Evolutionary conservation across 768 basidiomycete genomes (phyloP).

Genomic region (Hericium coralloides): DNA sequence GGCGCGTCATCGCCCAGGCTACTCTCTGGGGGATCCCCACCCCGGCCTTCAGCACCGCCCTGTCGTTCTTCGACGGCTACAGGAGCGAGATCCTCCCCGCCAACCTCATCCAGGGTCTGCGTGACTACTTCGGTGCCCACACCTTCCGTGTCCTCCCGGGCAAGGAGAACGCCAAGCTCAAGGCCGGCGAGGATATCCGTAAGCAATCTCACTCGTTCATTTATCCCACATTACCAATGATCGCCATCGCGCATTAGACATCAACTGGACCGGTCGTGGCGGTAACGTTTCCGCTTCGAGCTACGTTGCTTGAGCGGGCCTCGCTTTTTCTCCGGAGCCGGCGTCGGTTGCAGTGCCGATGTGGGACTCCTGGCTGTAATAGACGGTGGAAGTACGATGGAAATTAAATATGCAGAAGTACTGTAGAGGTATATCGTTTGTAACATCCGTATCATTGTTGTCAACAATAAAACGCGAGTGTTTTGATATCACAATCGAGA

Average conservation of each 20-base stretch:
- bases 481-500: no score
- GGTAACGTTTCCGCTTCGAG: slow-evolving; percentile 88
- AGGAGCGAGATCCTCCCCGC: slow-evolving; percentile 91
- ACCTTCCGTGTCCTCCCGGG: slow-evolving; percentile 93
- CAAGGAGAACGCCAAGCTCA: slow-evolving; percentile 79
- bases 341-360: neutral
- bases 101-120: slow-evolving; percentile 93
- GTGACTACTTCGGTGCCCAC: slow-evolving; percentile 99
- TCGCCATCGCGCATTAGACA: slow-evolving; percentile 40
- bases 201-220: slow-evolving; percentile 24
- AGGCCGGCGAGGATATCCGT: slow-evolving; percentile 83
- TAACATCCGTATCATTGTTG: neutral
- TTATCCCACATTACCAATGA: neutral
- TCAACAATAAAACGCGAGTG: neutral
- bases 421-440: neutral
- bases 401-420: neutral
- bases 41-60: slow-evolving; percentile 95
- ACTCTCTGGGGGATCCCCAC: slow-evolving; percentile 97
- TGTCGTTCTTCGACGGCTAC: slow-evolving; percentile 99
- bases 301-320: slow-evolving; percentile 52
- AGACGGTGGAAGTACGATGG: neutral
- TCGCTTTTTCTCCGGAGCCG: neutral
- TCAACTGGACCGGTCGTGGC: slow-evolving; percentile 99
- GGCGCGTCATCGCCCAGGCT: slow-evolving; percentile 92
- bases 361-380: neutral